Evolutionary conservation across 352 stramenopile species (phyloP).

Genomic region (Phytophthora cactorum): DNA sequence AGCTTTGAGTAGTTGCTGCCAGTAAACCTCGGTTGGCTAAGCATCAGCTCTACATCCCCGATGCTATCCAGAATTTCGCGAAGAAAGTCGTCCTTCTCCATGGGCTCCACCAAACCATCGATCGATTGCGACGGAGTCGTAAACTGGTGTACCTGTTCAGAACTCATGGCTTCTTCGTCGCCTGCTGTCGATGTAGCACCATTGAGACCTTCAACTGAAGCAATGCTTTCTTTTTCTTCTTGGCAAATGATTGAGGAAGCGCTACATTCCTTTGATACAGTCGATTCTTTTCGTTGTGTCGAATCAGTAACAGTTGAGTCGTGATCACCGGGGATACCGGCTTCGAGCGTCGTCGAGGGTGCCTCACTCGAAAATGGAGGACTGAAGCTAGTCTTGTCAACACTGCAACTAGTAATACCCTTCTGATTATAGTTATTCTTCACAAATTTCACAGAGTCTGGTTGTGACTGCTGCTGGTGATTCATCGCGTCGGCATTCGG

Average conservation of each 20-base stretch:
- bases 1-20: constrained; percentile 12
- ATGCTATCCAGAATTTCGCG: constrained; percentile 69
- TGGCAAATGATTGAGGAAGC: neutral
- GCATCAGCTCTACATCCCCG: constrained; percentile 58
- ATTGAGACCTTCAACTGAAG: neutral
- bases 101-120: constrained; percentile 14
- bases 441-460: neutral
- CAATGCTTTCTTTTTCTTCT: neutral
- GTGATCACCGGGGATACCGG: neutral
- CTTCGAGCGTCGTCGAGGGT: neutral
- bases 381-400: neutral
- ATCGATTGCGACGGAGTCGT: neutral
- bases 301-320: neutral
- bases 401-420: neutral
- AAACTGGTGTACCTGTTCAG: neutral
- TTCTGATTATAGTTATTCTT: neutral
- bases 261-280: neutral
- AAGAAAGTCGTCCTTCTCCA: constrained; percentile 54
- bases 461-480: neutral
- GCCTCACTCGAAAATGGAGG: neutral
- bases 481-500: neutral
- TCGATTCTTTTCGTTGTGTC: neutral
- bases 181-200: neutral
- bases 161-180: neutral
- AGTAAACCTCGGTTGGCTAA: constrained; percentile 42